Base-by-base conservation (phyloP, 805 yeast genomes). In the Yarrowia porcina region DNA sequence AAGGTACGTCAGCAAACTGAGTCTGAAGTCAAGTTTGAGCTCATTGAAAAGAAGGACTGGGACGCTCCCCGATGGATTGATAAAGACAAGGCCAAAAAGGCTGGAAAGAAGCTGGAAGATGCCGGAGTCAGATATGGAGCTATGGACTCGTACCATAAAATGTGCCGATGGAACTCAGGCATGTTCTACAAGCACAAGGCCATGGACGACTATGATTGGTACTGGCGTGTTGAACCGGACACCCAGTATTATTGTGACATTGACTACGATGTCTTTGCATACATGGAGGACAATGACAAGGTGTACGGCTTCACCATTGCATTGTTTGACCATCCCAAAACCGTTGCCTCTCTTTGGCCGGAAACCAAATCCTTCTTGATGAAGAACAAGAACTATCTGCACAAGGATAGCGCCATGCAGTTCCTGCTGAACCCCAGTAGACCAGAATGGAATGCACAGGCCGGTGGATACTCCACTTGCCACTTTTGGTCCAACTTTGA, bases 91-190 rank as follows among this genome's bases (percentile, higher is more conserved):
- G 81, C 81, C 64, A 67, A 67, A 11, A 70, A 73, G 60, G 82
- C 79, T 2, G 78, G 81, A 70, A 49, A 61, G 18, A 45, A 42
- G 54, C 27, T 59, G 27, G 32, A 35, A 9, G 44, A 59, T 73
- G 72, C 78, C 9, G 78, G 80, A 2, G 82, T 88, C 4, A 73
- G 87, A 0, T 88, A 88, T 70, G 93, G 90, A 0, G 81, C 76
- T 30, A 83, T 88, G 1, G 73, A 76, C 66, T 84, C 90, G 0
- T 88, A 88, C 71, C 83, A 97, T 71, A 92, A 92, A 73, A 94
- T 94, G 98, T 94, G 98, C 74, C 81, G 97, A 35, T 93, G 88
- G 77, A 93, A 94, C 72, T 87, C 96, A 2, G 97, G 98, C 0
- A 88, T 81, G 72, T 94, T 94, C 76, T 93, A 84, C 77, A 82